Evolutionary conservation across 202 grass and related monocot species (phyloP), one percentile per base, ranked within the genome.

Genomic region (Panicum virgatum): DNA sequence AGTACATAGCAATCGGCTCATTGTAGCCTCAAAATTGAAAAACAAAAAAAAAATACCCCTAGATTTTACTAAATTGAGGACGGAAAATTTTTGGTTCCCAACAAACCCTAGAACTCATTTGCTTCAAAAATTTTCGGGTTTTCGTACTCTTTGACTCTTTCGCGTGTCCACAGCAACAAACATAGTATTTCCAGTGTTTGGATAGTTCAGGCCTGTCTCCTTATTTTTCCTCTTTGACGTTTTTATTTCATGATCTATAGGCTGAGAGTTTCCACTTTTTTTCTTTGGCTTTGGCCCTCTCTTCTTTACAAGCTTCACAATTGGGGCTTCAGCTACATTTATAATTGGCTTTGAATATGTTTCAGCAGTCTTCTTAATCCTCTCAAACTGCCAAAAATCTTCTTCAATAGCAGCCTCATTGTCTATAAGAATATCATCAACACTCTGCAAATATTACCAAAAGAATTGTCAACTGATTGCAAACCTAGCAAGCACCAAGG

Each of bases 371-470:
- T 79, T 50, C 56, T 66, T 72, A 6, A 85, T 32, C 18, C 26
- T 85, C 40, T 72, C 78, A 85, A 85, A 82, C 12, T 72, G 82
- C 57, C 69, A 84, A 76, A 85, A 73, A 14, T 32, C 58, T 50
- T 82, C 65, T 39, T 85, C 22, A 43, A 48, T 76, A 42, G 47
- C 78, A 72, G 82, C 72, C 65, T 32, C 22, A 66, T 85, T 85
- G 50, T 85, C n/a, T 85, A 82, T 89, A 43, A 89, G 87, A 9
- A 89, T 72, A 73, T 89, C 78, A 85, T 89, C 82, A 63, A 50
- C 27, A 37, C 57, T 85, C 82, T 89, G 48, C 48, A 85, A 82
- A 77, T 13, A 81, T 65, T 36, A 79, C 2, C 1, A 59, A 68
- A 69, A 73, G 22, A 26, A 79, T 73, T 19, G 26, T 36, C 34